Evolutionary conservation across 1,284 basidiomycete genomes (phyloP).

Genomic region (Moesziomyces parantarcticus): DNA sequence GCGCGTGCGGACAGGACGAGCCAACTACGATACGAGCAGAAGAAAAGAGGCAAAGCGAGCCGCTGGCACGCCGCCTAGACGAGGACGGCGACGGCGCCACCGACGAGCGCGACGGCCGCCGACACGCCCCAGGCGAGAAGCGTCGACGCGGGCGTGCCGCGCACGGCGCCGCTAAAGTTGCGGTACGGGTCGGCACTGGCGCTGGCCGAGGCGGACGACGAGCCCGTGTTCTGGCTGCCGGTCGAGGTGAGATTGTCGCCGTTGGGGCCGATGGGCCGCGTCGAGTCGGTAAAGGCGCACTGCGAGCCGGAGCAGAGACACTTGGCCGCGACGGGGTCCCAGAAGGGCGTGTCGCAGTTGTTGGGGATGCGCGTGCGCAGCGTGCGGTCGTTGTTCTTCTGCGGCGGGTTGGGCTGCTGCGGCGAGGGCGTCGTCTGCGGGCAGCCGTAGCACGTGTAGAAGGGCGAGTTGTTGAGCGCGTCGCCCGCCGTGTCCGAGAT

Average conservation of each 20-base stretch:
- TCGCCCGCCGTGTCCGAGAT: slow-evolving; percentile 57
- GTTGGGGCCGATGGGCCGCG: slow-evolving; percentile 58
- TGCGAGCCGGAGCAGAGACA: slow-evolving; percentile 51
- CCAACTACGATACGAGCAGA: neutral
- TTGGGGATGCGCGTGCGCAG: slow-evolving; percentile 51
- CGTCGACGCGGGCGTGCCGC: slow-evolving; percentile 1
- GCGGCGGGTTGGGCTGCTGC: slow-evolving; percentile 59
- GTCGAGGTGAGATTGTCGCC: slow-evolving; percentile 45
- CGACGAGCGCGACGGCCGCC: slow-evolving; percentile 11
- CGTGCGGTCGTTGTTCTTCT: slow-evolving; percentile 59
- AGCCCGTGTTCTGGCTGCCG: slow-evolving; percentile 31
- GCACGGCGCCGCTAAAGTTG: slow-evolving; percentile 28
- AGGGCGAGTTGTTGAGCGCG: slow-evolving; percentile 60
- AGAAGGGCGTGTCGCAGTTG: slow-evolving; percentile 61
- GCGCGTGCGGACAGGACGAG: neutral
- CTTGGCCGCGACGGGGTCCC: slow-evolving; percentile 61
- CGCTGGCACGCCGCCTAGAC: slow-evolving; percentile 5
- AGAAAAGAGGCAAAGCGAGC: neutral
- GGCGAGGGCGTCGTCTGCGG: slow-evolving; percentile 55
- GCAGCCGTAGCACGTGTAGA: slow-evolving; percentile 65
- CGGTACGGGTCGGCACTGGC: slow-evolving; percentile 38
- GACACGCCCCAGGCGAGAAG: slow-evolving; percentile 26
- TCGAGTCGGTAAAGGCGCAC: slow-evolving; percentile 55
- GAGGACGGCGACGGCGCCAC: slow-evolving; percentile 26
- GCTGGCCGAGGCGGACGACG: slow-evolving; percentile 7